A percentile compares a stretch with the other conserved stretches of the same genome.
phyloP scores from a whole-genome alignment of 179 eudicot species.

The Nepenthes alata region DNA sequence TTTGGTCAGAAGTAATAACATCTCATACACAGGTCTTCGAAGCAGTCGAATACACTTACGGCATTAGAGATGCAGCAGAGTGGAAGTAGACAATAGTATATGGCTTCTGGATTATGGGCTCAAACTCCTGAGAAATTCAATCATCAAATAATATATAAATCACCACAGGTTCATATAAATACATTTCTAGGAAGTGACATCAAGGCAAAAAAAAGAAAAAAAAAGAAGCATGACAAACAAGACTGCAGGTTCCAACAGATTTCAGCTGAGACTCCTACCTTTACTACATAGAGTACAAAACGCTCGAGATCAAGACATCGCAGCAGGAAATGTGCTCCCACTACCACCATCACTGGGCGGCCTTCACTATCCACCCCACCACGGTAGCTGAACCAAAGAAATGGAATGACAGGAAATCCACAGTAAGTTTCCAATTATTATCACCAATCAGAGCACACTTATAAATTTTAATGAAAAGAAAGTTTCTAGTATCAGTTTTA shows the following conservation, averaged over 20 bases:
- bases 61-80: slow-evolving; percentile 89
- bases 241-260: neutral
- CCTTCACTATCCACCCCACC: slow-evolving; percentile 98
- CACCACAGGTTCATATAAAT: neutral
- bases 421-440: neutral
- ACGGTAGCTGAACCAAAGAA: slow-evolving; percentile 54
- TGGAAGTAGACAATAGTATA: slow-evolving; percentile 86
- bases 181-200: neutral
- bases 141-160: neutral
- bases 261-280: slow-evolving; percentile 21
- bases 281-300: slow-evolving; percentile 62
- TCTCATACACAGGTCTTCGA: neutral
- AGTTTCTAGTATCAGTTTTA: too few relatives aligned
- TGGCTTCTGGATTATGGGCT: slow-evolving; percentile 92
- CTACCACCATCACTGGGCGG: slow-evolving; percentile 92
- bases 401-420: neutral
- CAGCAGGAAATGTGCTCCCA: slow-evolving; percentile 94
- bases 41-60: slow-evolving; percentile 34
- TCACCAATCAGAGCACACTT: too few relatives aligned
- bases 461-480: too few relatives aligned
- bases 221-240: neutral
- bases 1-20: neutral
- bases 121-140: slow-evolving; percentile 80
- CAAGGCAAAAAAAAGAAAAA: too few relatives aligned
- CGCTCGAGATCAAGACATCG: slow-evolving; percentile 97